Evolutionary conservation across 192 early-diverging fungal genomes (phyloP).

Genomic region (Coemansia asiatica): DNA sequence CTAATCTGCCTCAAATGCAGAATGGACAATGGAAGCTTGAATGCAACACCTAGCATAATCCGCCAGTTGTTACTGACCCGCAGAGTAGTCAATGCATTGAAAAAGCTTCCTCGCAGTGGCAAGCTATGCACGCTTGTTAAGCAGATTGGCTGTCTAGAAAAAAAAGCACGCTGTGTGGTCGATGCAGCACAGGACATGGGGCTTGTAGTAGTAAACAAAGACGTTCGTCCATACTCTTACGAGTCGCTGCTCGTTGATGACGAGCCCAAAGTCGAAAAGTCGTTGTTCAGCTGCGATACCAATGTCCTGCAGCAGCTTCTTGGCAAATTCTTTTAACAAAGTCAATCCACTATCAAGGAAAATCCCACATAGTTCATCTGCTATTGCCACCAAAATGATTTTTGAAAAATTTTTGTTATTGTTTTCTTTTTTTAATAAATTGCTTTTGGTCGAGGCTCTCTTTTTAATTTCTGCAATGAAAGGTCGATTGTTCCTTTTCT

Average conservation of each 20-base stretch:
- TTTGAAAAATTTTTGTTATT: background rate
- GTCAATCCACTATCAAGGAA: background rate
- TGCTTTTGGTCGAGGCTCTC: background rate
- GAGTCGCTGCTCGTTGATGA: background rate
- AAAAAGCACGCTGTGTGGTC: background rate
- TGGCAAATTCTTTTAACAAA: background rate
- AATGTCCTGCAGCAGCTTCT: constrained; percentile 8
- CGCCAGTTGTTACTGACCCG: constrained; percentile 30
- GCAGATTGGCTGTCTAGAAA: constrained; percentile 5
- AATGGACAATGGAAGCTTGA: background rate
- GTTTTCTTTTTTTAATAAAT: background rate
- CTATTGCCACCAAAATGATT: background rate
- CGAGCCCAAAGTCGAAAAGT: background rate
- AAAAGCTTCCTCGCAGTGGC: background rate
- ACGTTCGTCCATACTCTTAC: constrained; percentile 10
- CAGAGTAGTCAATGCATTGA: constrained; percentile 3
- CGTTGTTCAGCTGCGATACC: constrained; percentile 28
- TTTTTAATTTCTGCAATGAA: background rate
- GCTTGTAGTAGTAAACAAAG: constrained; percentile 19
- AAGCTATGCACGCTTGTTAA: constrained; percentile 8
- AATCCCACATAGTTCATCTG: background rate
- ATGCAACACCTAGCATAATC: background rate
- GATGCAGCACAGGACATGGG: constrained; percentile 14
- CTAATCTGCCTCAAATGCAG: constrained; percentile 29
- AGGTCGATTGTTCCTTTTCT: background rate